phyloP scores from a whole-genome alignment of 2,329 filamentous ascomycete genomes.

The Chaetomium globosum region DNA sequence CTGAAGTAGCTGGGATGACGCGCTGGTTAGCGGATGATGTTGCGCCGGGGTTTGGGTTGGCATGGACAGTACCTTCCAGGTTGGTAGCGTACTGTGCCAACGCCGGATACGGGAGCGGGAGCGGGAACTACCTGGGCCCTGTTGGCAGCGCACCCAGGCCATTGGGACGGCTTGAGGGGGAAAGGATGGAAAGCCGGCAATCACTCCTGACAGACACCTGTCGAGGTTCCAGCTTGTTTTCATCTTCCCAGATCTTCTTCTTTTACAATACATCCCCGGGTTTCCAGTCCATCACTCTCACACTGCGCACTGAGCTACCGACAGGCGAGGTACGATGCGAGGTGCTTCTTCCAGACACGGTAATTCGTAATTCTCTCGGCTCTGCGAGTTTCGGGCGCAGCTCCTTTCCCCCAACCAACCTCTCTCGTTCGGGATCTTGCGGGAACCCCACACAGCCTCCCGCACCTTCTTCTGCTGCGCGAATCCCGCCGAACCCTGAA shows the following conservation, averaged over 20 bases:
- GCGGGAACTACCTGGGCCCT: constrained; percentile 27
- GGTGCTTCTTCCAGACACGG: background rate
- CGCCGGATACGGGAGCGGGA: constrained; percentile 29
- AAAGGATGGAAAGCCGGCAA: background rate
- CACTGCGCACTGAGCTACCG: background rate
- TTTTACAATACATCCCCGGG: background rate
- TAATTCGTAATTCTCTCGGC: constrained; percentile 2
- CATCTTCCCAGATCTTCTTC: background rate
- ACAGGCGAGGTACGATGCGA: background rate
- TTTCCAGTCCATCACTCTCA: background rate
- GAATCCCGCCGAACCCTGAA: constrained; percentile 23
- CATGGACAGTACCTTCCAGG: no score
- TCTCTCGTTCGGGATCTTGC: constrained; percentile 7
- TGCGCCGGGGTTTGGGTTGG: background rate
- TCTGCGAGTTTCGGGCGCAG: constrained; percentile 11
- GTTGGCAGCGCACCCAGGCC: constrained; percentile 23
- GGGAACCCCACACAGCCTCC: constrained; percentile 19
- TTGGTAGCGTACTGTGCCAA: constrained; percentile 10
- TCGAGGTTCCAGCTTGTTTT: background rate
- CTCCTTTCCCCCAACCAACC: constrained; percentile 7
- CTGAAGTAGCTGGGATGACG: background rate
- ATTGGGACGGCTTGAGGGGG: constrained; percentile 20
- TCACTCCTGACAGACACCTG: background rate
- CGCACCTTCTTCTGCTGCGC: constrained; percentile 1
- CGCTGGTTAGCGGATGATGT: background rate